phyloP scores from a whole-genome alignment of 176 grass and related monocot genomes.

The Aegilops tauschii region DNA sequence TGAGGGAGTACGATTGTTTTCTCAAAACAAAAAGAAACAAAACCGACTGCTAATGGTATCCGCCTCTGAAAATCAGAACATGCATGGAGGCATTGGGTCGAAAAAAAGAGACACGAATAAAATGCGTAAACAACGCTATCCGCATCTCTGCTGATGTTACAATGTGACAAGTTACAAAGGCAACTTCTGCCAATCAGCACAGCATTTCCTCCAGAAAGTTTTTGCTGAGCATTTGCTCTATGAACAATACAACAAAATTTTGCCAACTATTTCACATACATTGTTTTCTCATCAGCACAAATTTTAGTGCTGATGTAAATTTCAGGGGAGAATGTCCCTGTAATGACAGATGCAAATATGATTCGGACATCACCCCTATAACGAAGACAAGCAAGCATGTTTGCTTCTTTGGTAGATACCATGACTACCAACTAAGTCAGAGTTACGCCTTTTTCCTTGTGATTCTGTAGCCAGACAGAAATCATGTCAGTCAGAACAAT shows the following conservation, averaged over 20 bases:
- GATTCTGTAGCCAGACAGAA: constrained; percentile 60
- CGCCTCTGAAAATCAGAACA: not conserved
- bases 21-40: not conserved
- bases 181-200: not conserved
- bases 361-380: not conserved
- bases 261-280: constrained; percentile 15
- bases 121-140: not conserved
- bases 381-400: not conserved
- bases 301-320: constrained; percentile 4
- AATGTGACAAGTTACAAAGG: constrained; percentile 6
- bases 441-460: constrained; percentile 88
- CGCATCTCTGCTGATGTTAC: not conserved
- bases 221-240: constrained; percentile 12
- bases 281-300: constrained; percentile 14
- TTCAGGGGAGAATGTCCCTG: not conserved
- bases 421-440: not conserved
- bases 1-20: not conserved
- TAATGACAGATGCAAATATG: constrained; percentile 11
- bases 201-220: not conserved
- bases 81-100: not conserved
- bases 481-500: constrained; percentile 19
- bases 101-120: not conserved
- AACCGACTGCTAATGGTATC: not conserved
- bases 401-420: constrained; percentile 21
- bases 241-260: constrained; percentile 17